phyloP scores from a whole-genome alignment of 441 rosid species.

The Theobroma grandiflorum region DNA sequence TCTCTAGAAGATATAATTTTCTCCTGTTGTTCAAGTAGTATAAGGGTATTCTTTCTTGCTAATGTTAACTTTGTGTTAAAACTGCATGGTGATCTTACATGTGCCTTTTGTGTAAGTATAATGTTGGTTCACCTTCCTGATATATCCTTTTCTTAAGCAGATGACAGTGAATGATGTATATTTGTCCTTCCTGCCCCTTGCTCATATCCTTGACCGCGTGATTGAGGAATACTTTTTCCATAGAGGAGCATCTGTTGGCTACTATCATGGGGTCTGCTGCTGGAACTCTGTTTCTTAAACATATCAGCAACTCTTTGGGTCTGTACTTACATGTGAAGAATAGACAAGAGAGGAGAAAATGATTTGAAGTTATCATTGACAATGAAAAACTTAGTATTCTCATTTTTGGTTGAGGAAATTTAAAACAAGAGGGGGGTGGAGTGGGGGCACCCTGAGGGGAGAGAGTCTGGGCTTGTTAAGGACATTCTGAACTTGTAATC shows the following conservation, averaged over 20 bases:
- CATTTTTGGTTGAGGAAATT: conserved; percentile 4
- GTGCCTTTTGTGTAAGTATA: background rate
- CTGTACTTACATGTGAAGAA: background rate
- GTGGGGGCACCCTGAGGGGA: background rate
- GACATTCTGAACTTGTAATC: conserved; percentile 13
- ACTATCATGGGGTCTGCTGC: conserved; percentile 86
- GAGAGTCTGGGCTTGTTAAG: background rate
- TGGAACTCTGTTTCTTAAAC: conserved; percentile 12
- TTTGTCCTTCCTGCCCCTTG: conserved; percentile 93
- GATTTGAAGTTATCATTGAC: background rate
- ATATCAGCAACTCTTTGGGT: background rate
- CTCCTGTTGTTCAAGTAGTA: conserved; percentile 14
- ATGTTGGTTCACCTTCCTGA: conserved; percentile 24
- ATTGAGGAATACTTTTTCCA: conserved; percentile 86
- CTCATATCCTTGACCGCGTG: conserved; percentile 88
- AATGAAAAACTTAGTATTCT: background rate
- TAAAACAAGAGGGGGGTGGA: background rate
- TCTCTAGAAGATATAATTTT: conserved; percentile 3
- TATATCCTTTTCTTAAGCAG: conserved; percentile 42
- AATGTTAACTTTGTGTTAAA: background rate
- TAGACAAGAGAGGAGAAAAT: conserved; percentile 7
- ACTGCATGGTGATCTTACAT: background rate
- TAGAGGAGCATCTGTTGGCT: conserved; percentile 96
- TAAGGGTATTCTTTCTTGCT: background rate
- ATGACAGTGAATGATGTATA: conserved; percentile 91